A percentile compares a stretch with the other conserved stretches of the same genome.
These are phyloP conservation scores for Nigrospora sphaerica DNA, from an alignment of 2,329 filamentous ascomycete species.

Conservation along the genomic window DNA sequence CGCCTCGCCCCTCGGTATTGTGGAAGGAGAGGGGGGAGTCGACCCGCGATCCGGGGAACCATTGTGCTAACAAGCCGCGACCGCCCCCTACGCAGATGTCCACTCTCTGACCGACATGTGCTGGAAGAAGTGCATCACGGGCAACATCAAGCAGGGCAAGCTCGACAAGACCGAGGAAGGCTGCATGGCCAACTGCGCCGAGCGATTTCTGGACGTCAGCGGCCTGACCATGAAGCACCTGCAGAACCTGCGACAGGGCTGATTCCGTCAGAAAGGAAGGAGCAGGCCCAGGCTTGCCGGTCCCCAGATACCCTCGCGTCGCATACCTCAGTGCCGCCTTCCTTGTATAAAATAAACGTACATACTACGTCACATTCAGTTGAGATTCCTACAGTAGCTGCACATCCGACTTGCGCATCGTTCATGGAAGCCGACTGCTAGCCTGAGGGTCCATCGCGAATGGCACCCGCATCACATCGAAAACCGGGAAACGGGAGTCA, in stretches of 20 bases:
- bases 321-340: too few species aligned
- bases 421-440: too few species aligned
- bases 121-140: conserved; percentile 89
- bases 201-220: conserved; percentile 88
- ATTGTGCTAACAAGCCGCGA: not conserved
- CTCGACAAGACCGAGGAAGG: conserved; percentile 73
- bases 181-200: conserved; percentile 88
- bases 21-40: not conserved
- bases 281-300: too few species aligned
- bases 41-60: too few species aligned
- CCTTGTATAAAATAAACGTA: not conserved
- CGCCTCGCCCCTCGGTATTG: not conserved
- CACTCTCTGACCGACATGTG: conserved; percentile 64
- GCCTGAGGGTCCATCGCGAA: not conserved
- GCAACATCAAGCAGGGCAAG: conserved; percentile 61
- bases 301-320: too few species aligned
- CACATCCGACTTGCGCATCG: too few species aligned
- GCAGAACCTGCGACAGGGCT: conserved; percentile 46
- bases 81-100: conserved; percentile 31
- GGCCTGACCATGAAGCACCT: conserved; percentile 79
- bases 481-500: conserved; percentile 1
- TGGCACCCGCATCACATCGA: not conserved
- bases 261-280: not conserved
- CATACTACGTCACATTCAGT: not conserved
- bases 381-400: too few species aligned